Percentiles rank a stretch among this genome's conserved stretches.
Conservation (phyloP, 768 basidiomycete genomes). For the Fibroporia radiculosa region DNA sequence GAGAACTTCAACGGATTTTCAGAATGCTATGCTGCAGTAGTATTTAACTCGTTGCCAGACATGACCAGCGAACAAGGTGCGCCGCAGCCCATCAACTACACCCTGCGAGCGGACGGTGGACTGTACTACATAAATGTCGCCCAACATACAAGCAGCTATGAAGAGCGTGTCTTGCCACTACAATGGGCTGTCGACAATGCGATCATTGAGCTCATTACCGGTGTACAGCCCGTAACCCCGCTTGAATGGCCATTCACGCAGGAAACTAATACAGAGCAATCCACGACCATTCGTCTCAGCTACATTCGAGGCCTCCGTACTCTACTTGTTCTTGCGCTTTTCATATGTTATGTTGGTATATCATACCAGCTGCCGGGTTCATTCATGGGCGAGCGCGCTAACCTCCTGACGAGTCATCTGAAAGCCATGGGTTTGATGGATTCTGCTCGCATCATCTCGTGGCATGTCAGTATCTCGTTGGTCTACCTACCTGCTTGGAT, state of each 20-base stretch:
- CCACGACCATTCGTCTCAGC: conserved; percentile 45
- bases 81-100: conserved; percentile 47
- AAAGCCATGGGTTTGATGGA: conserved; percentile 76
- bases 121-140: conserved; percentile 57
- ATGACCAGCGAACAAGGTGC: conserved; percentile 7
- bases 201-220: conserved; percentile 62
- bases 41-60: conserved; percentile 50
- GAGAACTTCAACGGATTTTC: conserved; percentile 69
- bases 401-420: conserved; percentile 60
- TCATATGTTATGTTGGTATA: conserved; percentile 65
- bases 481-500: conserved; percentile 77
- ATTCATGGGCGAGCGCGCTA: conserved; percentile 58
- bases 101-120: conserved; percentile 60
- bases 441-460: conserved; percentile 58
- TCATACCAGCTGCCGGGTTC: conserved; percentile 73
- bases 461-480: conserved; percentile 61
- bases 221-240: conserved; percentile 46
- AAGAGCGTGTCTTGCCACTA: conserved; percentile 57
- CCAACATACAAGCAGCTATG: conserved; percentile 60
- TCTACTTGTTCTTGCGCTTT: conserved; percentile 65
- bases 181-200: conserved; percentile 76
- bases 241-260: conserved; percentile 67
- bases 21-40: conserved; percentile 60
- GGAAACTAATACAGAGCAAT: conserved; percentile 59
- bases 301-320: conserved; percentile 55